Base-by-base conservation (phyloP, 2,329 filamentous ascomycete species). In the Pseudocercospora macadamiae region DNA sequence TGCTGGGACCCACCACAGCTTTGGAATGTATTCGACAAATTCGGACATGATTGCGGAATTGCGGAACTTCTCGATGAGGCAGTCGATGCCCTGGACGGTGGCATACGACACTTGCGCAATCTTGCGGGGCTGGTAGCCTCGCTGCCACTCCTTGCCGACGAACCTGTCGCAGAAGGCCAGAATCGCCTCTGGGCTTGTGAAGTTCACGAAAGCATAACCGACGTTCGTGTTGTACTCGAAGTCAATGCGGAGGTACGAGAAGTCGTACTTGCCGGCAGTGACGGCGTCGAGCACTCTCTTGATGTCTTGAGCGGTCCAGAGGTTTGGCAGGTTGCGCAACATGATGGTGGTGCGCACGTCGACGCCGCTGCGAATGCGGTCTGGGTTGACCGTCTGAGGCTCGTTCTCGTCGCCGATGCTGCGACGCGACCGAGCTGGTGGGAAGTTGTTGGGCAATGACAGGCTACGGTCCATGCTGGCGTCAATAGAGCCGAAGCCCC, bases 31-130 rank as follows among this genome's bases (percentile, higher is more conserved):
- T 53, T 89, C 86, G 0, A 86, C 81, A 9, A 87, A 84, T 75
- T 97, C 93, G 0, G 93, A 81, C 91, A 97, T 97, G 26, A 99
- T 92, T 0, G 91, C 93, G 36, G 91, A 96, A 78, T 99, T 99
- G 32, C 95, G 88, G 71, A 99, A 99, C 72, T 97, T 97, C 73
- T 96, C 90, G 5, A 97, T 86, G 0, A 97, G 82, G 64, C 91
- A 93, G 70, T 96, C 92, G 63, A 89, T 89, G 45, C 95, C 95
- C 78, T 99, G 95, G 60, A 96, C 93, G 10, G 93, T 96, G n/a
- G 95, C 95, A 74, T 97, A 99, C 0, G 93, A 96, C 44, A 97
- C 86, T 73, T 96, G 91, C 0, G 91, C 90, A 49, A 91, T 82
- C 75, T 96, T 97, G 76, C 91, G 86, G 34, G 64, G 63, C 26